Base-by-base conservation (phyloP, 108 stramenopile species). In the Hondaea fermentalgiana region DNA sequence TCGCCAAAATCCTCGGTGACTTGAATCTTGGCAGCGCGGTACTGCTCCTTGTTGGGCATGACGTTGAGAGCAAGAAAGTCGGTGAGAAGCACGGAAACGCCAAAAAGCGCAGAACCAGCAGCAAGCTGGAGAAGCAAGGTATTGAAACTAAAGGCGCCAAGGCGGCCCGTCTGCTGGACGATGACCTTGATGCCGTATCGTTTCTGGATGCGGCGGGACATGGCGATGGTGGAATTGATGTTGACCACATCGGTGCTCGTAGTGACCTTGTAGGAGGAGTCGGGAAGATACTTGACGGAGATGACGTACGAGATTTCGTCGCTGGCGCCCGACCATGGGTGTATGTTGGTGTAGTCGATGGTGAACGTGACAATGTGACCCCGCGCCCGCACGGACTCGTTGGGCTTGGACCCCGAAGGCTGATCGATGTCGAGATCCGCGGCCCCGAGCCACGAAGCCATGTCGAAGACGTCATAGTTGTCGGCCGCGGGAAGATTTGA, bases 1-100 rank as follows among this genome's bases (percentile, higher is more conserved):
- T 83, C 76, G 45, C 76, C 76, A 2, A 83, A 83, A 45, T 83
- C 76, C 76, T 83, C 76, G 49, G 76, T 83, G 76, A 53, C 6
- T 23, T 83, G 19, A 3, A 83, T 83, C 51, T 83, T 83, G 19
- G 76, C 76, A 6, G 45, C 76, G 10, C 25, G 12, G 51, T 83
- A 83, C 2, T 53, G 76, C 49, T 83, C 49, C 28, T 53, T 47
- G 25, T 83, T 53, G 49, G 76, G 76, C 45, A 83, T 47, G 16
- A 83, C 76, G 51, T 53, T 83, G 23, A 83, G 76, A 43, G 76
- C 76, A 12, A 83, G 51, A 23, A 47, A 83, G 23, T 83, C 76
- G n/a, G 76, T 83, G 23, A 83, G 51, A 8, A 83, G 51, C n/a
- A 53, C 45, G 25, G 76, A 47, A 47, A 83, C 49, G 19, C 76